phyloP scores from a whole-genome alignment of 2,329 filamentous ascomycete species.

The Decorospora gaudefroyi region DNA sequence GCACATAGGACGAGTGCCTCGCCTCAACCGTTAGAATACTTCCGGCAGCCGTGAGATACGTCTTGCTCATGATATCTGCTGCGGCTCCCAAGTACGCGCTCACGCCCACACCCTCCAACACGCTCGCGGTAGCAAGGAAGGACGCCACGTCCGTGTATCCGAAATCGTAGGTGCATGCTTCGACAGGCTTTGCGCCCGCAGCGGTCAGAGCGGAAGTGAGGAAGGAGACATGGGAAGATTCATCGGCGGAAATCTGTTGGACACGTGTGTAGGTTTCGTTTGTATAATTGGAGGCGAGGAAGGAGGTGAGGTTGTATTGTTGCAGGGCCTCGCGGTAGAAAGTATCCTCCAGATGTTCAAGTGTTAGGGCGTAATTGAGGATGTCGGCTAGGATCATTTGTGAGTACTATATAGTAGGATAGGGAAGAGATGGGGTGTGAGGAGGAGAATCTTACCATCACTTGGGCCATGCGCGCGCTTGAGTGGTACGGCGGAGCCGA shows the following conservation, averaged over 20 bases:
- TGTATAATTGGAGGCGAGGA: conserved; percentile 40
- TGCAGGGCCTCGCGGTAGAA: conserved; percentile 66
- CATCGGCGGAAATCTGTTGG: conserved; percentile 61
- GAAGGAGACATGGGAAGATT: conserved; percentile 62
- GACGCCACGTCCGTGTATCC: conserved; percentile 53
- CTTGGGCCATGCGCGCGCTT: conserved; percentile 29
- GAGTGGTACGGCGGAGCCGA: conserved; percentile 29
- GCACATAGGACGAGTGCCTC: conserved; percentile 66
- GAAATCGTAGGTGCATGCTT: conserved; percentile 62
- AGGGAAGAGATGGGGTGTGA: neutral
- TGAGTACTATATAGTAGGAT: neutral
- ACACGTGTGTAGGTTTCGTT: conserved; percentile 62
- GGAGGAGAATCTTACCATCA: too few species aligned
- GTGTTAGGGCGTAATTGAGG: conserved; percentile 53
- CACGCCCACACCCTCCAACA: conserved; percentile 62
- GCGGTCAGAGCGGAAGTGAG: conserved; percentile 53
- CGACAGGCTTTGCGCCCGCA: conserved; percentile 57
- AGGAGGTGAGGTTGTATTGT: conserved; percentile 55
- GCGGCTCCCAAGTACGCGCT: conserved; percentile 67
- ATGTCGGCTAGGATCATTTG: too few species aligned
- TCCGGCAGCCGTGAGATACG: conserved; percentile 64
- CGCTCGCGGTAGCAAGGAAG: conserved; percentile 58
- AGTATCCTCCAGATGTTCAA: conserved; percentile 59
- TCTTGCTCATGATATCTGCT: conserved; percentile 59
- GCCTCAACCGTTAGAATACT: conserved; percentile 68